Conservation (phyloP, 208 protist genomes). For the Leishmania tarentolae region DNA sequence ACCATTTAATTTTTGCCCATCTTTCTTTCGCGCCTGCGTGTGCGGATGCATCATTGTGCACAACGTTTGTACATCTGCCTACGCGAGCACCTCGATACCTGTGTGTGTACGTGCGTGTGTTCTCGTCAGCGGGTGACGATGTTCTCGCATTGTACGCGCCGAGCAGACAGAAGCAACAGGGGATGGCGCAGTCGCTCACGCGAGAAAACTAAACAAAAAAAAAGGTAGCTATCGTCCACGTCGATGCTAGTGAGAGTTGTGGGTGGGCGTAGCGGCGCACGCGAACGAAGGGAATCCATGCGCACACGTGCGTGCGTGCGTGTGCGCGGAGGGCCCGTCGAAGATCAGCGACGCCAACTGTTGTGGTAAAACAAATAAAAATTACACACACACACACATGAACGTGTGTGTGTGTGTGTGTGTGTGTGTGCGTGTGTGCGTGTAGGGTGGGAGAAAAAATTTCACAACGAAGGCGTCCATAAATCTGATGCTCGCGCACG, state of each 20-base stretch:
- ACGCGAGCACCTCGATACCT: background rate
- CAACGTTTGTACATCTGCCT: background rate
- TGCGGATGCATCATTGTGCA: background rate
- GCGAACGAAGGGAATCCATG: too few species aligned
- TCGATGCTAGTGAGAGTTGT: background rate
- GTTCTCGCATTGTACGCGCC: background rate
- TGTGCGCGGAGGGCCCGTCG: too few species aligned
- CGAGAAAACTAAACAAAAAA: background rate
- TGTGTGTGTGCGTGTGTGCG: background rate
- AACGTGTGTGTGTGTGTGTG: background rate
- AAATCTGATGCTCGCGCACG: too few species aligned
- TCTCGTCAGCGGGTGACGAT: background rate
- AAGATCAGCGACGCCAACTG: too few species aligned
- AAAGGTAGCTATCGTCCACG: background rate
- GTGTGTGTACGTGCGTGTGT: background rate
- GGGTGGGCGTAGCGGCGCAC: too few species aligned
- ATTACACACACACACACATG: background rate
- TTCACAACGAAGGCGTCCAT: too few species aligned
- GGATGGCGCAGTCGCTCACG: background rate
- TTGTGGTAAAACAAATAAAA: background rate
- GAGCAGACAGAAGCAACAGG: background rate
- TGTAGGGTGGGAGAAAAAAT: too few species aligned
- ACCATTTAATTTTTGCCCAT: background rate
- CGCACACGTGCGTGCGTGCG: too few species aligned
- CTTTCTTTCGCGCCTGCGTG: background rate